Percentiles rank a stretch among this genome's conserved stretches.
Conservation (phyloP, 768 basidiomycete species). For the Leccinum incarnatum region DNA sequence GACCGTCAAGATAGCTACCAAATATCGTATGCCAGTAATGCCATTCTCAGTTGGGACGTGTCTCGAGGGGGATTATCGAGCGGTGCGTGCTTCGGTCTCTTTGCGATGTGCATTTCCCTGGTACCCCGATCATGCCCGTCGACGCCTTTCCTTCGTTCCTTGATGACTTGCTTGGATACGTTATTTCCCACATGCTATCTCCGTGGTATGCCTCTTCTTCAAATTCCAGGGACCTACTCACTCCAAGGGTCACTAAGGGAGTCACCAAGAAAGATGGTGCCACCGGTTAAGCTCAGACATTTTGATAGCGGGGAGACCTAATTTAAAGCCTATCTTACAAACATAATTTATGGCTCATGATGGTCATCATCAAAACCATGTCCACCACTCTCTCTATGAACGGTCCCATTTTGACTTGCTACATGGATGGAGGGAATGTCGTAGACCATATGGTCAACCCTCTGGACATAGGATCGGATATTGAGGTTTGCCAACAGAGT, state of each 20-base stretch:
- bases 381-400: neutral
- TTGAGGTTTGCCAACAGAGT: neutral
- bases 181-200: neutral
- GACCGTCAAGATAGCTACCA: slow-evolving; percentile 71
- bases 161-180: neutral
- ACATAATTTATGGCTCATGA: neutral
- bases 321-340: neutral
- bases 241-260: slow-evolving; percentile 56
- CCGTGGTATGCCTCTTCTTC: slow-evolving; percentile 59
- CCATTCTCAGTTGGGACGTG: slow-evolving; percentile 82
- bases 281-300: slow-evolving; percentile 23
- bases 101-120: neutral
- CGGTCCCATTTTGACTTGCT: neutral
- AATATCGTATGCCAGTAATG: slow-evolving; percentile 72
- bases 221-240: slow-evolving; percentile 77
- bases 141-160: neutral
- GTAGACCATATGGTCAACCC: neutral
- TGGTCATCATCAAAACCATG: neutral
- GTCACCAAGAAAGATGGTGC: slow-evolving; percentile 66
- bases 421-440: neutral
- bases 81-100: slow-evolving; percentile 43
- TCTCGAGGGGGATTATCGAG: slow-evolving; percentile 73
- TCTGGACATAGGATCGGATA: neutral
- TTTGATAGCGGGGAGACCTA: too few species aligned
- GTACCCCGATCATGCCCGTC: neutral